These are phyloP conservation scores for Salpingoeca rosetta DNA, from an alignment of 78 protist genomes.

Conservation along the genomic window DNA sequence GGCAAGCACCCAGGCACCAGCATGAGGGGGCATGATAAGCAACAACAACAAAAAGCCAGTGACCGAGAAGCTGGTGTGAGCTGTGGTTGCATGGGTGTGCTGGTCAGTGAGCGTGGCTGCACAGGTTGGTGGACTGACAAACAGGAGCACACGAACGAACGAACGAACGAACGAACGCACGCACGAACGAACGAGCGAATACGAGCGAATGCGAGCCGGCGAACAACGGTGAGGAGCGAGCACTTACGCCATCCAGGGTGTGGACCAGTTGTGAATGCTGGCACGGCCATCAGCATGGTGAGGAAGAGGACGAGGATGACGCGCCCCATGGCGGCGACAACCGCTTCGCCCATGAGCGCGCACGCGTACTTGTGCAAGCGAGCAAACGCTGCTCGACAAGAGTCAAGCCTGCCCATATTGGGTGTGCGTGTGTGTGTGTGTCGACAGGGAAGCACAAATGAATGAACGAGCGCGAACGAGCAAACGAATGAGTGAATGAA, in stretches of 20 bases:
- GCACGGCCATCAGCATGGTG: neutral
- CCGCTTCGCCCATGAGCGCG: neutral
- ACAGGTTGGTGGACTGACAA: neutral
- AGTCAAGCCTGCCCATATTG: neutral
- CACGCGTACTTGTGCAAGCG: neutral
- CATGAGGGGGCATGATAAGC: too few relatives aligned
- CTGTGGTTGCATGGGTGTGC: neutral
- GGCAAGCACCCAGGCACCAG: too few relatives aligned
- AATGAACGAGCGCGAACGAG: neutral
- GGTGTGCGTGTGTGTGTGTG: neutral
- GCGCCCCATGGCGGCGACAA: too few relatives aligned
- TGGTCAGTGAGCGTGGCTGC: neutral
- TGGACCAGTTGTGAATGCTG: neutral
- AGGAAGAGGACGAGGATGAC: neutral
- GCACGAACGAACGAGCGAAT: neutral
- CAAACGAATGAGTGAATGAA: neutral
- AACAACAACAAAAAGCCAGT: neutral
- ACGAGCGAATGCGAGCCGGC: neutral
- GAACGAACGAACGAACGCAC: neutral
- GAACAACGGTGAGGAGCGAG: neutral
- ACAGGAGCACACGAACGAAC: neutral
- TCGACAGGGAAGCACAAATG: neutral
- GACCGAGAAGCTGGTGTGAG: neutral
- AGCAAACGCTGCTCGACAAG: neutral
- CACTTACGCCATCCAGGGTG: neutral